Percentiles rank a stretch among this genome's conserved stretches.
Conservation (phyloP, 2,329 filamentous ascomycete genomes). For the Raffaelea arxii region DNA sequence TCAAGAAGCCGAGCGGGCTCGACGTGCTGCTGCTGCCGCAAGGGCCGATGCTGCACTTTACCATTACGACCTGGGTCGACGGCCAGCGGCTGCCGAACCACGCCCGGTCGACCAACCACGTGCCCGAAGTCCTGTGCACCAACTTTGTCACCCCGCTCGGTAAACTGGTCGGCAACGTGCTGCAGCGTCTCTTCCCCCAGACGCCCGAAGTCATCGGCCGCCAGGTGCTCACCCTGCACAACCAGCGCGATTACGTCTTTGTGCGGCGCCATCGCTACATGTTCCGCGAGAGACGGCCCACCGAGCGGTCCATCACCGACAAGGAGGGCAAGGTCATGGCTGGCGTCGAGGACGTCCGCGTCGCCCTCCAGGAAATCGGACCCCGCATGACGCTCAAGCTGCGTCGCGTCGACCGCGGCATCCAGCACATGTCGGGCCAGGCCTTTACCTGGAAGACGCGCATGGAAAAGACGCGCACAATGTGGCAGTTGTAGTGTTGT, state of each 20-base stretch:
- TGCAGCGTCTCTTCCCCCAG: constrained; percentile 70
- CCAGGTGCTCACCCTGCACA: constrained; percentile 87
- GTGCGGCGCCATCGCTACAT: constrained; percentile 83
- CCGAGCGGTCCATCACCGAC: constrained; percentile 77
- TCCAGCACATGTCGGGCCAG: constrained; percentile 54
- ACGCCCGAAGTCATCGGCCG: constrained; percentile 65
- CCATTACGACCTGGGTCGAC: constrained; percentile 81
- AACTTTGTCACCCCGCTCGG: constrained; percentile 94
- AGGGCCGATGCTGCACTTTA: constrained; percentile 90
- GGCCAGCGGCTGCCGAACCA: constrained; percentile 83
- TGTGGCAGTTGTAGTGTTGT: constrained; percentile 66
- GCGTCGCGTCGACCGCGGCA: constrained; percentile 81
- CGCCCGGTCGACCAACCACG: constrained; percentile 78
- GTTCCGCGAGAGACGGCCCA: constrained; percentile 78
- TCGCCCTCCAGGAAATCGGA: constrained; percentile 84
- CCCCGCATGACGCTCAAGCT: constrained; percentile 69
- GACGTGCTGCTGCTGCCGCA: constrained; percentile 75
- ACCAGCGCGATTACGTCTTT: constrained; percentile 95
- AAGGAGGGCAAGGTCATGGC: constrained; percentile 74
- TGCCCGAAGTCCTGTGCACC: constrained; percentile 79
- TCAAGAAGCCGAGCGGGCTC: constrained; percentile 72
- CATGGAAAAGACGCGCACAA: constrained; percentile 89
- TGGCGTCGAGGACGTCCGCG: constrained; percentile 76
- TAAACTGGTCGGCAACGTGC: constrained; percentile 75
- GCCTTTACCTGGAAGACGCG: constrained; percentile 92